Percentiles rank a stretch among this genome's conserved stretches.
Conservation (phyloP, 306 rosid genomes). For the Cicer yamashitae region DNA sequence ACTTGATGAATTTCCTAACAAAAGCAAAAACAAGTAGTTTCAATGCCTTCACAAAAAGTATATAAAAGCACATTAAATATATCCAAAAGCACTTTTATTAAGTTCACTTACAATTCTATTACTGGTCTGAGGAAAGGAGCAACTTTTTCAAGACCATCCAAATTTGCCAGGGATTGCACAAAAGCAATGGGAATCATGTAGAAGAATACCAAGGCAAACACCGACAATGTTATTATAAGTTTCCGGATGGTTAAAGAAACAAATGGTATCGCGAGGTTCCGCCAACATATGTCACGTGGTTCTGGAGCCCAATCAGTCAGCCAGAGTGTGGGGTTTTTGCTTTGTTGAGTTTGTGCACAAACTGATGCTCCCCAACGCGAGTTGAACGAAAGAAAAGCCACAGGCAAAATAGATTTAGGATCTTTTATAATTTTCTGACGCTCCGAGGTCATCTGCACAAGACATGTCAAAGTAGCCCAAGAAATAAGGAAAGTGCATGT, state of each 20-base stretch:
- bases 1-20: conserved; percentile 88
- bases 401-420: conserved; percentile 78
- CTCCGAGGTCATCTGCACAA: conserved; percentile 72
- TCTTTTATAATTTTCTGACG: conserved; percentile 83
- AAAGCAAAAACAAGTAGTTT: conserved; percentile 10
- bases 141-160: conserved; percentile 97
- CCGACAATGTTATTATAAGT: conserved; percentile 65
- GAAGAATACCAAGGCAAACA: conserved; percentile 95
- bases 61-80: neutral
- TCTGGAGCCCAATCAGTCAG: conserved; percentile 98
- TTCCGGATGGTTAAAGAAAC: conserved; percentile 81
- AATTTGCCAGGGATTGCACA: conserved; percentile 97
- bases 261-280: conserved; percentile 91
- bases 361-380: conserved; percentile 98
- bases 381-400: conserved; percentile 84
- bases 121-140: conserved; percentile 97
- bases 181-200: conserved; percentile 98
- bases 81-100: conserved; percentile 16
- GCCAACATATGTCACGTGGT: conserved; percentile 88
- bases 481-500: conserved; percentile 20
- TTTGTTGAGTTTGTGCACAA: conserved; percentile 97
- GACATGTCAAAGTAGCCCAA: conserved; percentile 40
- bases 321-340: conserved; percentile 93
- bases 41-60: no score
- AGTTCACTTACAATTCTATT: conserved; percentile 82